Evolutionary conservation across 2,329 filamentous ascomycete species (phyloP).

Genomic region (Mycogone perniciosa): DNA sequence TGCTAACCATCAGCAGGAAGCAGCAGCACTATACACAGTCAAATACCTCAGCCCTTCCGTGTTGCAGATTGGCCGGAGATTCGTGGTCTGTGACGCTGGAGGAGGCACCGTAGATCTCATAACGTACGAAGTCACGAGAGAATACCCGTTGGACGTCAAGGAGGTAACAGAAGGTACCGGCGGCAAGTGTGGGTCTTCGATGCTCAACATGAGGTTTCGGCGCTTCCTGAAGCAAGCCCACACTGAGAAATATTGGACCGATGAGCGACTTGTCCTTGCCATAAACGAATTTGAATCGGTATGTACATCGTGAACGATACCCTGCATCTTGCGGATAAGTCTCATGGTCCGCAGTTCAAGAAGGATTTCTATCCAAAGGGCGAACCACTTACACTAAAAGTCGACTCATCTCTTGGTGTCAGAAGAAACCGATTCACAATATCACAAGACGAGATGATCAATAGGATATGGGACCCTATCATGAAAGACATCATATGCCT

Average conservation of each 20-base stretch:
- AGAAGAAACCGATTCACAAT: conserved; percentile 27
- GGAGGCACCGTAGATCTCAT: conserved; percentile 51
- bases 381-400: conserved; percentile 30
- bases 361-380: conserved; percentile 31
- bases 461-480: conserved; percentile 39
- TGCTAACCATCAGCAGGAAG: conserved; percentile 31
- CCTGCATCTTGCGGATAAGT: conserved; percentile 7
- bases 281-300: conserved; percentile 38
- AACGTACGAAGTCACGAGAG: conserved; percentile 41
- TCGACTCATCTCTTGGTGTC: conserved; percentile 28
- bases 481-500: conserved; percentile 38
- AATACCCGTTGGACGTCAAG: conserved; percentile 38
- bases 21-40: conserved; percentile 44
- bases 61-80: conserved; percentile 39
- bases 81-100: conserved; percentile 49
- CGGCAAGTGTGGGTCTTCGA: conserved; percentile 43
- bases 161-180: conserved; percentile 45
- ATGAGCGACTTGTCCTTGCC: conserved; percentile 34
- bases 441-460: conserved; percentile 58
- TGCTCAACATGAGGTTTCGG: conserved; percentile 43
- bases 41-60: conserved; percentile 36
- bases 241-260: conserved; percentile 37
- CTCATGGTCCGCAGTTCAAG: conserved; percentile 27
- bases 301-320: conserved; percentile 34
- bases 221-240: conserved; percentile 38